phyloP scores from a whole-genome alignment of 2,329 filamentous ascomycete genomes.

The Colletotrichum plurivorum region DNA sequence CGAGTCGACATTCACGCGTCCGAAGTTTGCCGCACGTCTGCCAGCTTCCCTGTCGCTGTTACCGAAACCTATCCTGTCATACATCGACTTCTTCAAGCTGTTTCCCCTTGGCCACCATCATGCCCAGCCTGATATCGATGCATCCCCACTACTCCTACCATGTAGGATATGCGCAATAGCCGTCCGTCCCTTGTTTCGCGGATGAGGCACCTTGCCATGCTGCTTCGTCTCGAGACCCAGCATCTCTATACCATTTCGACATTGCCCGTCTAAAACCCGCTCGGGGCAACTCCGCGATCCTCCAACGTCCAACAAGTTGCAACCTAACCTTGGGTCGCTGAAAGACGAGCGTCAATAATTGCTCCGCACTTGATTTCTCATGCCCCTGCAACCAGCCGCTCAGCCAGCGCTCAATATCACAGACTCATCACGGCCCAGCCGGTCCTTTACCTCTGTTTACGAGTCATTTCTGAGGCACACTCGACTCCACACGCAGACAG shows the following conservation, averaged over 20 bases:
- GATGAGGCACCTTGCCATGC: slow-evolving; percentile 4
- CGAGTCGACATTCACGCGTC: not conserved
- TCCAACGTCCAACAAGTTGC: not conserved
- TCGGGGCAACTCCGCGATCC: slow-evolving; percentile 22
- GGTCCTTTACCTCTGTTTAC: slow-evolving; percentile 22
- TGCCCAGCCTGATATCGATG: slow-evolving; percentile 18
- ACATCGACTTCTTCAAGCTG: slow-evolving; percentile 8
- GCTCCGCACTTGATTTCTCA: slow-evolving; percentile 21
- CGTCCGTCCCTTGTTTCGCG: not conserved
- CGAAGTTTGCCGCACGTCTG: slow-evolving; percentile 19
- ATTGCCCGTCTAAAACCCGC: slow-evolving; percentile 18
- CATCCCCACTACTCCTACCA: slow-evolving; percentile 12
- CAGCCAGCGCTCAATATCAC: slow-evolving; percentile 15
- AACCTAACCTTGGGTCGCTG: slow-evolving; percentile 13
- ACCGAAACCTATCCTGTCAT: slow-evolving; percentile 38
- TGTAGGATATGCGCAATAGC: not conserved
- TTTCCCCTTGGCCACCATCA: slow-evolving; percentile 11
- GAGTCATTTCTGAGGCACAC: slow-evolving; percentile 35
- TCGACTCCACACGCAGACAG: slow-evolving; percentile 9
- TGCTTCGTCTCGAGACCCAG: not conserved
- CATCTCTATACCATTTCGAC: not conserved
- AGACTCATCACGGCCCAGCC: slow-evolving; percentile 12
- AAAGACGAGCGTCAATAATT: slow-evolving; percentile 3
- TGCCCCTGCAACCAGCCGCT: slow-evolving; percentile 22
- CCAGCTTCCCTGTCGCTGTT: slow-evolving; percentile 27